Percentiles rank a stretch among this genome's conserved stretches.
Evolutionary conservation across 139 green algal genomes (phyloP).

Genomic region (Asterochloris sp.): DNA sequence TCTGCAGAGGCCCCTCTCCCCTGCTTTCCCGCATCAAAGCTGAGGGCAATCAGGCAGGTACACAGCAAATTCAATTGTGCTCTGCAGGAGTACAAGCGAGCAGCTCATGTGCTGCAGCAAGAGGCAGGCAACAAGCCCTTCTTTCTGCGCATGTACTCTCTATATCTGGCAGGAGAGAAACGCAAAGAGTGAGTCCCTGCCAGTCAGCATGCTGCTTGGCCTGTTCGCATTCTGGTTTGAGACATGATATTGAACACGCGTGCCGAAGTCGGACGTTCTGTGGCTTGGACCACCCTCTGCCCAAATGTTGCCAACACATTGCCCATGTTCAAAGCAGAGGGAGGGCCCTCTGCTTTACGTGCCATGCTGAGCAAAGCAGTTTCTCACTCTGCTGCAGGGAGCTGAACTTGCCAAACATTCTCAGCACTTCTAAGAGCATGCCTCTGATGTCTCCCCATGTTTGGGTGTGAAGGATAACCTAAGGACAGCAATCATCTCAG

Average conservation of each 20-base stretch:
- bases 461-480: too few relatives aligned
- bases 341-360: too few relatives aligned
- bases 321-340: background rate
- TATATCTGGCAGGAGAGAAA: constrained; percentile 87
- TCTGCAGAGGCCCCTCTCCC: background rate
- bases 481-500: too few relatives aligned
- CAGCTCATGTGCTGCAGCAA: constrained; percentile 55
- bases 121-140: constrained; percentile 28
- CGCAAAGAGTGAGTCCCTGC: constrained; percentile 57
- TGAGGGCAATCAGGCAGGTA: background rate
- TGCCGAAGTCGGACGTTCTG: background rate
- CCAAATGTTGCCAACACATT: background rate
- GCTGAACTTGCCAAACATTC: too few relatives aligned
- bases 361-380: too few relatives aligned
- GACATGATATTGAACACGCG: background rate
- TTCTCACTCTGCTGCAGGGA: too few relatives aligned
- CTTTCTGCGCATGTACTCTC: constrained; percentile 81
- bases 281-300: background rate
- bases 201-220: too few relatives aligned
- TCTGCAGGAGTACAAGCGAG: constrained; percentile 78
- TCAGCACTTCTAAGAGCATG: too few relatives aligned
- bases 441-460: too few relatives aligned
- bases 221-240: too few relatives aligned
- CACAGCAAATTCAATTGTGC: background rate
- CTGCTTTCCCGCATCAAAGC: background rate